Evolutionary conservation across 2,329 filamentous ascomycete species (phyloP), one percentile per base, ranked within the genome.

Genomic region (Sporothrix pallida): DNA sequence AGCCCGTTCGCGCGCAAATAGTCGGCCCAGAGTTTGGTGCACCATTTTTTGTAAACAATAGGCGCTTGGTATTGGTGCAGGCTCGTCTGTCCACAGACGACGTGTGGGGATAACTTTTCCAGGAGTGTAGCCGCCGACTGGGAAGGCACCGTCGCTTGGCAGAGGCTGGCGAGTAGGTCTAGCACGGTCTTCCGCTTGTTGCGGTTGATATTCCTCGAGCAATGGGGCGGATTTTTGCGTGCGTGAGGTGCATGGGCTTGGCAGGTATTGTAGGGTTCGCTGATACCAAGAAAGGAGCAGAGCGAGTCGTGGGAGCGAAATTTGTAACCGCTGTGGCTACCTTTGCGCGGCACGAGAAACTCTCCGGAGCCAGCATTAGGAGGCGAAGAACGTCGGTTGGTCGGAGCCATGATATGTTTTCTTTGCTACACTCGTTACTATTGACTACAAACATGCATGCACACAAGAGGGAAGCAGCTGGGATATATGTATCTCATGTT

Each of bases 261-360:
- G 23, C 56, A 60, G 56, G 56, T 60, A 60, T 60, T 60, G 20
- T 60, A 60, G 56, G 56, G 56, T 31, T 60, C 56, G 56, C 56
- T 31, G 23, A 60, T 60, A 31, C 56, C 56, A 31, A 31, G 56
- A 60, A 60, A 60, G 56, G 23, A 60, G 56, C 56, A 60, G 56
- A 60, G 56, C 56, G 23, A 60, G 56, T 60, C 56, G 23, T 60
- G 56, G 56, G 56, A 60, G 56, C 56, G 56, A 31, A 60, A 60
- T 37, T 60, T 60, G 56, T 31, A 60, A 37, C 56, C 20, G 56
- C 56, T 60, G 56, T 60, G 56, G 23, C 56, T 31, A 31, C 56
- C 20, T 15, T 31, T 31, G 56, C 56, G 20, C 56, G 20, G 56
- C 31, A 31, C 23, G 26, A 60, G 56, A 60, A 60, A 60, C 23